Conservation (phyloP, 306 rosid genomes). For the Dryas drummondii region DNA sequence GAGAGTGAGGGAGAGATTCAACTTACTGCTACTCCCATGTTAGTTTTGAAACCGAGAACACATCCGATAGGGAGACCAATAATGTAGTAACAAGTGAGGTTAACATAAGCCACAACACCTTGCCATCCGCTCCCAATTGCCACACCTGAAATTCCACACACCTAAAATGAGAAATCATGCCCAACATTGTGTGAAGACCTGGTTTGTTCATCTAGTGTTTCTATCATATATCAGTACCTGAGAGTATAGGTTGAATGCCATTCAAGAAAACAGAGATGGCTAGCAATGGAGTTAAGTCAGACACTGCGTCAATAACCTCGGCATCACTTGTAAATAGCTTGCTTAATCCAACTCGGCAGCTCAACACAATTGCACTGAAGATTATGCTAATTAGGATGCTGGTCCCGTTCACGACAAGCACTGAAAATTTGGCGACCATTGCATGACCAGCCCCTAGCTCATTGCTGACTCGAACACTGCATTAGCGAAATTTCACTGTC, state of each 20-base stretch:
- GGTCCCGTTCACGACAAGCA: slow-evolving; percentile 58
- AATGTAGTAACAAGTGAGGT: slow-evolving; percentile 51
- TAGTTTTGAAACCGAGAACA: slow-evolving; percentile 60
- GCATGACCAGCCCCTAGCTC: slow-evolving; percentile 79
- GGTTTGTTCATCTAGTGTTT: background rate
- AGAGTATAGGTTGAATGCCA: slow-evolving; percentile 63
- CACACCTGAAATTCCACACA: slow-evolving; percentile 43
- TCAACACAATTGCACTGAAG: slow-evolving; percentile 43
- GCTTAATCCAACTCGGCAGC: slow-evolving; percentile 50
- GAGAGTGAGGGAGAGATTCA: slow-evolving; percentile 7
- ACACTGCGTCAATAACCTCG: slow-evolving; percentile 53
- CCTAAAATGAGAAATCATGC: background rate
- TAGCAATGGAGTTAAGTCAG: slow-evolving; percentile 58
- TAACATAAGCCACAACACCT: slow-evolving; percentile 68
- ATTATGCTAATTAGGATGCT: slow-evolving; percentile 53
- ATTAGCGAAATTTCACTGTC: background rate
- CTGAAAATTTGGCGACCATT: slow-evolving; percentile 60
- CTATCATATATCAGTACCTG: slow-evolving; percentile 30
- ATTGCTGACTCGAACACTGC: slow-evolving; percentile 69
- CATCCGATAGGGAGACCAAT: slow-evolving; percentile 73
- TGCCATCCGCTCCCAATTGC: slow-evolving; percentile 93
- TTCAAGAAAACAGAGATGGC: slow-evolving; percentile 68
- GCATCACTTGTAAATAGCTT: slow-evolving; percentile 55
- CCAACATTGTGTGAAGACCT: background rate
- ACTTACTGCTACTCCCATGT: slow-evolving; percentile 62